Base-by-base conservation (phyloP, 2,329 filamentous ascomycete genomes). In the Diplodia sapinea region DNA sequence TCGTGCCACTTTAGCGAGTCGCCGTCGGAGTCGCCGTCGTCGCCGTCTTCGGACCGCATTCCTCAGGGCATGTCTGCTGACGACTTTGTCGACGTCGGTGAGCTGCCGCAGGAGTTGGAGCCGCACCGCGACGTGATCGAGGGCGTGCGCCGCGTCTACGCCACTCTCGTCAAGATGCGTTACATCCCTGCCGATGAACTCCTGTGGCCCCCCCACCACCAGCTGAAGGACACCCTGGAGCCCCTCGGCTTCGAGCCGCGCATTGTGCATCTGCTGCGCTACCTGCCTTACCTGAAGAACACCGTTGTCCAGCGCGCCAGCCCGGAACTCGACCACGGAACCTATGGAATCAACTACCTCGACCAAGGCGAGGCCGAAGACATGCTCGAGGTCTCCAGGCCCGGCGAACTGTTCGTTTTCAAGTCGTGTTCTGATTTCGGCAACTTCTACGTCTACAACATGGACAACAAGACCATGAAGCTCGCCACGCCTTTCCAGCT, bases 231-330 rank as follows among this genome's bases (percentile, higher is more conserved):
- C 17, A 57, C 33, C 40, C 51, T 66, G 40, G 64, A 54, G 12
- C 64, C 64, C 7, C 54, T 66, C 29, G 64, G 64, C 17, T 66
- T 40, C 38, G 64, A 66, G 20, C 26, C 29, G 43, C 55, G 55
- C 56, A 36, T 62, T 7, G 61, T 67, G 26, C 40, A 67, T 12
- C 47, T 61, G 49, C 40, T 67, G 65, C 49, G 56, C 56, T 49
- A 52, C 65, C 47, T 62, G 29, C 65, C 65, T 23, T 67, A 54
- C 33, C 56, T 61, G 55, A 62, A 59, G 55, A 66, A 98, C 79
- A 95, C 95, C 12, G 94, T 98, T 80, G 96, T 99, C 79, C 98
- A 97, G 85, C 89, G 95, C 72, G 97, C 93, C 86, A 97, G 96
- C 75, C 84, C 87, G 8, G 77, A 85, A 56, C 78, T 83, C 9